Evolutionary conservation across 2,329 filamentous ascomycete genomes (phyloP).

Genomic region (Phaeosphaeriaceae sp.): DNA sequence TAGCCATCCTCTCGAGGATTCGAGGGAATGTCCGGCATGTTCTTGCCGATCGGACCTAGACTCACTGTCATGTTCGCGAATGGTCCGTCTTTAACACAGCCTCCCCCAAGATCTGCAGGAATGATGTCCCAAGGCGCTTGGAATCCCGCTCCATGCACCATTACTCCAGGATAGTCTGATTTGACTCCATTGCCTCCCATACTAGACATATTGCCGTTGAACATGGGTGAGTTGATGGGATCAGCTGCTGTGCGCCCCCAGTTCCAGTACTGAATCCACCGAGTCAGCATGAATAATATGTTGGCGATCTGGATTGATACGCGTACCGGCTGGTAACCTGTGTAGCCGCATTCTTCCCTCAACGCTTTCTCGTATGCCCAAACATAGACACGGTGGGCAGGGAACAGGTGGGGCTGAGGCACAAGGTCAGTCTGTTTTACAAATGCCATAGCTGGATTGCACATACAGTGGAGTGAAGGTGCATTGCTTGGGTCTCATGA

Average conservation of each 20-base stretch:
- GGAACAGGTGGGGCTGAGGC: conserved; percentile 19
- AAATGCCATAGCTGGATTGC: conserved; percentile 13
- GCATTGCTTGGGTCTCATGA: conserved; percentile 37
- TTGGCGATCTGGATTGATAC: conserved; percentile 16
- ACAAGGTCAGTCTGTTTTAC: neutral
- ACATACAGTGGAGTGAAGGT: conserved; percentile 36
- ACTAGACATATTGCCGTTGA: conserved; percentile 61
- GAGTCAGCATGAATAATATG: neutral
- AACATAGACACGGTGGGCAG: conserved; percentile 52
- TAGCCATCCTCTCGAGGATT: conserved; percentile 39
- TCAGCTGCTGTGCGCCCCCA: conserved; percentile 42
- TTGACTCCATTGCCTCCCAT: conserved; percentile 55
- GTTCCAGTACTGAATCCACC: conserved; percentile 29
- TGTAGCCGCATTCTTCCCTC: conserved; percentile 51
- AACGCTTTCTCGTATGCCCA: conserved; percentile 52
- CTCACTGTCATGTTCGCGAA: neutral
- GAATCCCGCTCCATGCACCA: neutral
- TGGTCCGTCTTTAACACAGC: conserved; percentile 58
- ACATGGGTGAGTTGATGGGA: conserved; percentile 56
- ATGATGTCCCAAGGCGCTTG: conserved; percentile 22
- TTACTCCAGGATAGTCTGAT: conserved; percentile 3
- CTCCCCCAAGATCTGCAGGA: conserved; percentile 55
- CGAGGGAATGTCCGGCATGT: conserved; percentile 5
- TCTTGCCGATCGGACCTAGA: neutral
- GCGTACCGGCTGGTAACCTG: conserved; percentile 60